A percentile compares a stretch with the other conserved stretches of the same genome.
Evolutionary conservation across 169 alveolate species (phyloP).

Genomic region (Cytauxzoon felis): DNA sequence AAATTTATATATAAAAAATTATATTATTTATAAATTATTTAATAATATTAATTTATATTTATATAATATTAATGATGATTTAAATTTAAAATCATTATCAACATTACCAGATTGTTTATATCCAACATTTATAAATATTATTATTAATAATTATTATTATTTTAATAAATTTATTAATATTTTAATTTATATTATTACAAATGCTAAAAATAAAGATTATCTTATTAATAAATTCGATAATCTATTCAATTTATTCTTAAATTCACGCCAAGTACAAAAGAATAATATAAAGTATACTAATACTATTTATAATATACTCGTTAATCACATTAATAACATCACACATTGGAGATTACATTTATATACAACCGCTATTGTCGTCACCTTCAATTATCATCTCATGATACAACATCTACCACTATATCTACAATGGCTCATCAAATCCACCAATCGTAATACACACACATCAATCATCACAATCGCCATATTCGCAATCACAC

Average conservation of each 20-base stretch:
- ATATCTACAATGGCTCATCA: constrained; percentile 18
- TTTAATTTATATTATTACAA: constrained; percentile 12
- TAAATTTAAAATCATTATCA: constrained; percentile 5
- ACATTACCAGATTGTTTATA: constrained; percentile 16
- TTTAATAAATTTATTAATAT: constrained; percentile 30
- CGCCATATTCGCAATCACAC: too few species aligned
- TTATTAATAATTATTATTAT: not conserved
- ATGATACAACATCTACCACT: not conserved
- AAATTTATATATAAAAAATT: not conserved
- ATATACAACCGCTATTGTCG: constrained; percentile 27
- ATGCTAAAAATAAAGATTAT: constrained; percentile 39
- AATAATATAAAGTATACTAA: too few species aligned
- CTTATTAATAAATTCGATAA: constrained; percentile 51
- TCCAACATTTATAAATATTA: constrained; percentile 1
- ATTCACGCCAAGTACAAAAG: constrained; percentile 4
- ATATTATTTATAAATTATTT: constrained; percentile 1
- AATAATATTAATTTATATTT: constrained; percentile 5
- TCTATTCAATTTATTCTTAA: constrained; percentile 10
- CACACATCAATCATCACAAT: constrained; percentile 7
- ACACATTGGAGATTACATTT: constrained; percentile 51
- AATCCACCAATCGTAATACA: constrained; percentile 12
- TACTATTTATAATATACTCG: too few species aligned
- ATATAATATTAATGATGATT: constrained; percentile 6
- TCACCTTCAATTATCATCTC: constrained; percentile 14
- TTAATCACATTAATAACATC: too few species aligned